Evolutionary conservation across 306 rosid species (phyloP).

Genomic region (Hylodesmum podocarpum): DNA sequence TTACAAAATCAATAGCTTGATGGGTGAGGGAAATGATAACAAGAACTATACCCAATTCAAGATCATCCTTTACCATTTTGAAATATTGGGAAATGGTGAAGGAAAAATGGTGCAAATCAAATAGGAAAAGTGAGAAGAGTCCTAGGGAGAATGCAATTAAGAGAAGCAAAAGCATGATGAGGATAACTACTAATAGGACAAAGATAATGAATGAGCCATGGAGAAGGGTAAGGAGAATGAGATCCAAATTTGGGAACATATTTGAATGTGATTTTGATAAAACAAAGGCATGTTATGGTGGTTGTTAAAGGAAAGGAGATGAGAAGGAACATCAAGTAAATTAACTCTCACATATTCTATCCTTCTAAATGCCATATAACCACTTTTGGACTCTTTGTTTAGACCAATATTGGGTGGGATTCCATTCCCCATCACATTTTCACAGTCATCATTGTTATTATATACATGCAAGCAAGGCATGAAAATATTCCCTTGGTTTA

Average conservation of each 20-base stretch:
- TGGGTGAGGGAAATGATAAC: conserved; percentile 19
- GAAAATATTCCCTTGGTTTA: conserved; percentile 1
- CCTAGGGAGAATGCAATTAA: conserved; percentile 21
- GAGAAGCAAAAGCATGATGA: conserved; percentile 25
- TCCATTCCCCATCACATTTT: neutral
- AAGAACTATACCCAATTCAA: conserved; percentile 33
- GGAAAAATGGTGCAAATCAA: conserved; percentile 29
- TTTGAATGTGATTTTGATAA: conserved; percentile 18
- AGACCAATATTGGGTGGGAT: neutral
- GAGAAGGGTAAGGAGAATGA: conserved; percentile 40
- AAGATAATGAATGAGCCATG: conserved; percentile 42
- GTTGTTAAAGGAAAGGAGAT: conserved; percentile 35
- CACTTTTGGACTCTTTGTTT: conserved; percentile 21
- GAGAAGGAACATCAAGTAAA: conserved; percentile 23
- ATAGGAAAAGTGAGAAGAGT: conserved; percentile 19
- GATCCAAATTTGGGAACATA: conserved; percentile 45
- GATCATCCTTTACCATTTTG: conserved; percentile 36
- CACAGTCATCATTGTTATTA: neutral
- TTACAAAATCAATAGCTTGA: conserved; percentile 29
- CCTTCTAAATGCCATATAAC: conserved; percentile 32
- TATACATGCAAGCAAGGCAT: conserved; percentile 28
- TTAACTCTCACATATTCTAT: conserved; percentile 29
- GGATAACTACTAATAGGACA: conserved; percentile 22
- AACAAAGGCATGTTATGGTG: conserved; percentile 18
- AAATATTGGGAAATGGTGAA: neutral